Percentiles rank a stretch among this genome's conserved stretches.
Conservation (phyloP, 768 basidiomycete genomes). For the Leucosporidium scottii region DNA sequence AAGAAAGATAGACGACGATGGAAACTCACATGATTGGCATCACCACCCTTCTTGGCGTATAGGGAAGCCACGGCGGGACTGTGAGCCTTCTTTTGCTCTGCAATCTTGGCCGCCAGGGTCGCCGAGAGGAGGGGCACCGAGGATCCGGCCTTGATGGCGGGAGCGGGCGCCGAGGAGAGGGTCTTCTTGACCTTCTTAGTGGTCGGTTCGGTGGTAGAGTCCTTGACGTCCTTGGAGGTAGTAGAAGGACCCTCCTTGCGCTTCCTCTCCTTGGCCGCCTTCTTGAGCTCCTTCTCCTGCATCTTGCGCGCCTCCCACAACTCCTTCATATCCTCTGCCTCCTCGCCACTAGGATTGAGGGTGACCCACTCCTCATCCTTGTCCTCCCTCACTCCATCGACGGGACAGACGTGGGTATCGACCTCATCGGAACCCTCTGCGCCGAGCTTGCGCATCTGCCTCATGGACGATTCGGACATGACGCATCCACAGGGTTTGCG, state of each 20-base stretch:
- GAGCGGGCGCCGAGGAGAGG: conserved; percentile 3
- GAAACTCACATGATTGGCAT: conserved; percentile 17
- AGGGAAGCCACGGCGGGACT: conserved; percentile 31
- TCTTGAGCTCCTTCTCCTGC: conserved; percentile 50
- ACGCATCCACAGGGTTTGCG: conserved; percentile 80
- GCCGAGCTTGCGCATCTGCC: conserved; percentile 49
- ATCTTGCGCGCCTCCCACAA: conserved; percentile 54
- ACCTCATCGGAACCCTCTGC: conserved; percentile 36
- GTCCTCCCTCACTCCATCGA: conserved; percentile 41
- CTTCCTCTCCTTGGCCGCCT: conserved; percentile 46
- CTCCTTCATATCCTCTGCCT: conserved; percentile 55
- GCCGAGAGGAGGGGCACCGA: conserved; percentile 22
- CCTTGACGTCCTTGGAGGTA: conserved; percentile 28
- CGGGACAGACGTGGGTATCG: conserved; percentile 34
- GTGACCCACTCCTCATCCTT: conserved; percentile 55
- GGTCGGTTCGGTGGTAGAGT: not conserved
- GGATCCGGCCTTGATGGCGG: conserved; percentile 26
- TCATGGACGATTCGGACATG: conserved; percentile 76
- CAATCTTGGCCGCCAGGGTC: conserved; percentile 30
- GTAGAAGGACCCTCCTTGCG: conserved; percentile 50
- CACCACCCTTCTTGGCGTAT: conserved; percentile 25
- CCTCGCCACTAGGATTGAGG: conserved; percentile 65
- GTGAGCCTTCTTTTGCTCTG: conserved; percentile 32
- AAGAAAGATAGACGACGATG: not conserved
- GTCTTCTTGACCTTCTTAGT: conserved; percentile 39